These are phyloP conservation scores for Metarhizium brunneum DNA, from an alignment of 2,329 filamentous ascomycete species.

Conservation along the genomic window DNA sequence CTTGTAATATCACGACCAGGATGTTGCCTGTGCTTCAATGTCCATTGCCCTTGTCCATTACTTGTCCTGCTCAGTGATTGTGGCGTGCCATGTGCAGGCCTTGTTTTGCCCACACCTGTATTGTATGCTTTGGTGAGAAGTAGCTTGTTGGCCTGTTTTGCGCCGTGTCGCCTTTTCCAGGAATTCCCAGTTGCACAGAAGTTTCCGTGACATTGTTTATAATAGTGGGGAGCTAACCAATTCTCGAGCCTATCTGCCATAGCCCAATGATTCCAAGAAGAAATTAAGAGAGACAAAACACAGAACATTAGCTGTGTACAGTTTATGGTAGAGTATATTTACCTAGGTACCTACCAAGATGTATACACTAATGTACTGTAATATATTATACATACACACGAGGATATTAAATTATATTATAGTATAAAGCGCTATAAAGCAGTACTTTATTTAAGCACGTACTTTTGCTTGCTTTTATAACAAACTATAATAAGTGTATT, in stretches of 20 bases:
- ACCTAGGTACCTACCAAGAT: too few relatives aligned
- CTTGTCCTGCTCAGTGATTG: background rate
- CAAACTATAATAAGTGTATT: too few relatives aligned
- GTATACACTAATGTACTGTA: too few relatives aligned
- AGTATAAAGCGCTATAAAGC: too few relatives aligned
- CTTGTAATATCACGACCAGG: slow-evolving; percentile 15
- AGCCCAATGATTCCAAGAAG: background rate
- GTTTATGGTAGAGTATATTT: background rate
- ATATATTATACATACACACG: too few relatives aligned
- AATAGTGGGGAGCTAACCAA: background rate
- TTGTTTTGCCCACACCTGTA: background rate
- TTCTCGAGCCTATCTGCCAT: background rate
- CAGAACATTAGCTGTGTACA: background rate
- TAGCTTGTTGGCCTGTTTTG: background rate
- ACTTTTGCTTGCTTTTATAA: too few relatives aligned
- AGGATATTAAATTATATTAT: too few relatives aligned
- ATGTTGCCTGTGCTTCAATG: slow-evolving; percentile 11
- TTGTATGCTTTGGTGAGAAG: background rate
- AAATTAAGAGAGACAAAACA: background rate
- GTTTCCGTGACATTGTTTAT: background rate
- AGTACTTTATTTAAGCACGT: too few relatives aligned
- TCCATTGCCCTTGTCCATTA: background rate
- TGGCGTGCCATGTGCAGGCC: background rate
- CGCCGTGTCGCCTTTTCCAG: background rate
- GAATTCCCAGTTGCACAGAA: too few relatives aligned